Conservation (phyloP, 2,329 filamentous ascomycete species). For the Alternaria gansuensis region DNA sequence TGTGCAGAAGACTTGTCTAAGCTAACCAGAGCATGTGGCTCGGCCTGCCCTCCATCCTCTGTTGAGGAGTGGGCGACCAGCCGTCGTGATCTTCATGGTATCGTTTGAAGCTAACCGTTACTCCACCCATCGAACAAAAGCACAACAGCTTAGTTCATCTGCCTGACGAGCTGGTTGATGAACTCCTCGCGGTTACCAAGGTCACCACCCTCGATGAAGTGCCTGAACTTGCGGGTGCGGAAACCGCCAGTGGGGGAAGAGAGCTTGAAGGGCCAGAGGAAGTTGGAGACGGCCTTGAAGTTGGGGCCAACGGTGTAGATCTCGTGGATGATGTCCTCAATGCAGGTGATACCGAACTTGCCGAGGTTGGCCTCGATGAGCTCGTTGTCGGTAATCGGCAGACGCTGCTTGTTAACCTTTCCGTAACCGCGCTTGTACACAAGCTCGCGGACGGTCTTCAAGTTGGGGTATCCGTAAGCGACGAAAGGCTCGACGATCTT, state of each 20-base stretch:
- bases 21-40: slow-evolving; percentile 46
- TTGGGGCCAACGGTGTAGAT: slow-evolving; percentile 97
- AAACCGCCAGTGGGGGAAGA: slow-evolving; percentile 98
- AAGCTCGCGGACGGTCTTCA: slow-evolving; percentile 98
- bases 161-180: slow-evolving; percentile 95
- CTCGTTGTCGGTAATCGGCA: slow-evolving; percentile 95
- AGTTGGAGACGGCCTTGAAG: slow-evolving; percentile 98
- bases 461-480: slow-evolving; percentile 99
- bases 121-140: slow-evolving; percentile 37
- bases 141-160: slow-evolving; percentile 84
- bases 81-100: slow-evolving; percentile 40
- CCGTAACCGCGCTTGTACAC: slow-evolving; percentile 98
- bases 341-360: slow-evolving; percentile 94
- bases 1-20: slow-evolving; percentile 39
- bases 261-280: slow-evolving; percentile 99
- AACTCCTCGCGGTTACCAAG: slow-evolving; percentile 98
- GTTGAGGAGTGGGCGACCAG: slow-evolving; percentile 32
- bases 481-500: slow-evolving; percentile 98
- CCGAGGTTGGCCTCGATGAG: slow-evolving; percentile 96
- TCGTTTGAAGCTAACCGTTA: slow-evolving; percentile 41
- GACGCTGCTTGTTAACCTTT: slow-evolving; percentile 98
- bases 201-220: slow-evolving; percentile 99
- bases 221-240: slow-evolving; percentile 97
- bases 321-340: slow-evolving; percentile 99
- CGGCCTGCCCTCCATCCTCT: slow-evolving; percentile 40